A percentile compares a stretch with the other conserved stretches of the same genome.
Evolutionary conservation across 169 alveolate species (phyloP).

Genomic region (Plasmodium reichenowi): DNA sequence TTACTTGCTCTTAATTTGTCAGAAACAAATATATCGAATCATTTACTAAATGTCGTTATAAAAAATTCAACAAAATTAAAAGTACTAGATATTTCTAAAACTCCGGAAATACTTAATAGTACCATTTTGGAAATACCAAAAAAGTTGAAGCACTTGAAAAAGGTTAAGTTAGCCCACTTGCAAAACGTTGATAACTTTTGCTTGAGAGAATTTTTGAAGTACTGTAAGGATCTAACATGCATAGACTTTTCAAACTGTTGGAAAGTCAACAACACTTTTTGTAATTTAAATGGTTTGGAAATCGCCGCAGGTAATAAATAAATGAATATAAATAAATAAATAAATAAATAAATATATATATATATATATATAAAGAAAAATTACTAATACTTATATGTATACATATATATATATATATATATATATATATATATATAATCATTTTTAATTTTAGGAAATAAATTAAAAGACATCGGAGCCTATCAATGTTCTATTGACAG

Average conservation of each 20-base stretch:
- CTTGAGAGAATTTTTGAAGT: constrained; percentile 46
- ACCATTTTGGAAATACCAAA: constrained; percentile 37
- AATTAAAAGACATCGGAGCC: constrained; percentile 53
- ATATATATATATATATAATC: no score
- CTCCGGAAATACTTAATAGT: constrained; percentile 17
- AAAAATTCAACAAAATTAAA: background rate
- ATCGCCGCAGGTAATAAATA: constrained; percentile 52
- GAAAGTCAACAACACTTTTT: constrained; percentile 62
- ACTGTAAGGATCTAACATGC: constrained; percentile 34
- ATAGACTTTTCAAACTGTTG: constrained; percentile 67
- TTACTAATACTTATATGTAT: no score
- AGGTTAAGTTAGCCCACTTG: constrained; percentile 21
- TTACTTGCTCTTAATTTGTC: constrained; percentile 52
- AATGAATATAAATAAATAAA: no score
- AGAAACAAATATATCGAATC: constrained; percentile 59
- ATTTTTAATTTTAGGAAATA: constrained; percentile 12
- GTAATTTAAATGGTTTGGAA: constrained; percentile 49
- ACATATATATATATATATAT: no score
- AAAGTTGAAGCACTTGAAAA: constrained; percentile 10
- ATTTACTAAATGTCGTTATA: constrained; percentile 14
- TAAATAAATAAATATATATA: no score
- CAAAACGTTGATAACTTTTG: constrained; percentile 67
- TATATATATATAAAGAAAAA: no score
- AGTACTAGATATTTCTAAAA: constrained; percentile 49
- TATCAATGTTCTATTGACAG: constrained; percentile 67